Conservation (phyloP, 108 stramenopile species). For the Cyclotella kingstonii region DNA sequence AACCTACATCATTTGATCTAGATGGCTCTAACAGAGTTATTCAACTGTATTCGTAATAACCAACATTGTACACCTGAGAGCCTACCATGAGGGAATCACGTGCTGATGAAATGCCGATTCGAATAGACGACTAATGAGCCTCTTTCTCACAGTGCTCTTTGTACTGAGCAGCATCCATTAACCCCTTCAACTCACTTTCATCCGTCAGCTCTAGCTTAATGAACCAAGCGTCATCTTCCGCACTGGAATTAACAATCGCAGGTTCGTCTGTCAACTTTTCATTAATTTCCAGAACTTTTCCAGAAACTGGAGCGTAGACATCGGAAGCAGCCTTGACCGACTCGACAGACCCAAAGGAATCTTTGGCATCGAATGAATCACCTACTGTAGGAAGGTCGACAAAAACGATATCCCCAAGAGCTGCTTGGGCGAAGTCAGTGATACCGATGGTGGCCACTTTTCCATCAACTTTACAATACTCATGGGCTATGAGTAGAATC, state of each 20-base stretch:
- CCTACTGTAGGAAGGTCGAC: slow-evolving; percentile 95
- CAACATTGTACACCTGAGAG: too few relatives aligned
- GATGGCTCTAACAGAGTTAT: too few relatives aligned
- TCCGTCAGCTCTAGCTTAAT: slow-evolving; percentile 86
- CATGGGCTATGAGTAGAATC: slow-evolving; percentile 84
- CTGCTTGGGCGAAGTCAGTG: slow-evolving; percentile 93
- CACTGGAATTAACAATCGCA: slow-evolving; percentile 80
- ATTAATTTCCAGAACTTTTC: slow-evolving; percentile 86
- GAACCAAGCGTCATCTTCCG: slow-evolving; percentile 91
- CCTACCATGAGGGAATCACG: too few relatives aligned
- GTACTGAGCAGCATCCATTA: slow-evolving; percentile 69
- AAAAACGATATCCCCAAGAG: slow-evolving; percentile 97
- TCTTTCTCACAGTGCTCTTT: slow-evolving; percentile 50
- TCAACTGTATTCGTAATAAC: too few relatives aligned
- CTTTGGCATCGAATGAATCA: slow-evolving; percentile 87
- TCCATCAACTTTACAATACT: slow-evolving; percentile 92
- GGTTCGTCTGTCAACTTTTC: slow-evolving; percentile 72
- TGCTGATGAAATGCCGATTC: not conserved
- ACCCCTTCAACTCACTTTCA: slow-evolving; percentile 51
- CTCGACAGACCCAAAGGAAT: slow-evolving; percentile 94
- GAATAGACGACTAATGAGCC: slow-evolving; percentile 22
- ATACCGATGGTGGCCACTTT: slow-evolving; percentile 92
- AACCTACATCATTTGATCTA: too few relatives aligned
- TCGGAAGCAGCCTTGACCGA: slow-evolving; percentile 99
- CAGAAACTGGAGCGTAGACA: slow-evolving; percentile 89